A percentile compares a stretch with the other conserved stretches of the same genome.
Conservation (phyloP, 2,329 filamentous ascomycete genomes). For the Aspergillus awamori region DNA sequence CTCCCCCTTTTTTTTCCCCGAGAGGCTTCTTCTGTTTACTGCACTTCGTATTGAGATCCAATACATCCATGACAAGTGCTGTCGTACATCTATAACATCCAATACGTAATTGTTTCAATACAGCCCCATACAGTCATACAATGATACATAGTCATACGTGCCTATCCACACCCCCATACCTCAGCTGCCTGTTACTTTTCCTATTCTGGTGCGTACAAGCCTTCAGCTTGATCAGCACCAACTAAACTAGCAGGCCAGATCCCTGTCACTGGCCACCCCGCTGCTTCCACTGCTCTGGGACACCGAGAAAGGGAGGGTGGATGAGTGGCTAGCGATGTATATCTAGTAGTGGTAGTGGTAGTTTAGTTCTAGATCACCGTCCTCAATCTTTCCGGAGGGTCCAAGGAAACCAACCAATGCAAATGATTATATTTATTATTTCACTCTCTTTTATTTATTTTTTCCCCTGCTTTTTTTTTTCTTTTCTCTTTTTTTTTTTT, state of each 20-base stretch:
- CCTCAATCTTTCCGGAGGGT: conserved; percentile 6
- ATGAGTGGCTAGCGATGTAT: conserved; percentile 22
- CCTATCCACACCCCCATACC: not conserved
- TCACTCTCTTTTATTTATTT: not conserved
- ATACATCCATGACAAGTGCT: not conserved
- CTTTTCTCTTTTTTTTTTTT: not conserved
- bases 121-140: not conserved
- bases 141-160: not conserved
- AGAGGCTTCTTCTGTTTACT: conserved; percentile 10
- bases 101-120: conserved; percentile 5
- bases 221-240: conserved; percentile 16
- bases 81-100: conserved; percentile 9
- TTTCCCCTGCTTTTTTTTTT: conserved; percentile 8
- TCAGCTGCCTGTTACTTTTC: not conserved
- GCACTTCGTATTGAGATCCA: conserved; percentile 2
- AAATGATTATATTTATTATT: not conserved
- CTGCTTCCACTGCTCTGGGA: conserved; percentile 33
- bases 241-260: conserved; percentile 19
- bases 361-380: conserved; percentile 33
- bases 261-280: conserved; percentile 28
- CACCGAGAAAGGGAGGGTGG: conserved; percentile 18
- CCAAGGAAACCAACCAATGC: conserved; percentile 9
- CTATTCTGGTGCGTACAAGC: conserved; percentile 15
- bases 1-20: conserved; percentile 14
- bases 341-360: conserved; percentile 17